phyloP scores from a whole-genome alignment of 31 red algal species.

The Odonthalia washingtoniensis region DNA sequence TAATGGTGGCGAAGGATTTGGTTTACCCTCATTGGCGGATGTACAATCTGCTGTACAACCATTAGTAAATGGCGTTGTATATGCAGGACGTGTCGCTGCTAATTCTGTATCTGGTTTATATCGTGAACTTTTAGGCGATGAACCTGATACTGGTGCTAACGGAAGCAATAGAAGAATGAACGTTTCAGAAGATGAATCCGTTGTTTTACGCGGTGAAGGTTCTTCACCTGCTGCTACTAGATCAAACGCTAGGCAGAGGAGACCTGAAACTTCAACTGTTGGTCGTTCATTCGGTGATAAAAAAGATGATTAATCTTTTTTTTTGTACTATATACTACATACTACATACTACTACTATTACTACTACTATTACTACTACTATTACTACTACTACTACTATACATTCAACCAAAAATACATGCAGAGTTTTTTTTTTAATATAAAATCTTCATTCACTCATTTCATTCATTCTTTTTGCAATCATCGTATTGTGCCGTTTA shows the following conservation, averaged over 20 bases:
- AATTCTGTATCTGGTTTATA: conserved; percentile 46
- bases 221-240: conserved; percentile 3
- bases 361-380: too few relatives aligned
- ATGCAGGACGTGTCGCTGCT: conserved; percentile 54
- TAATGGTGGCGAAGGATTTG: conserved; percentile 12
- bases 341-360: too few relatives aligned
- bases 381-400: too few relatives aligned
- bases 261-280: neutral
- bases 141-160: neutral
- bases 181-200: conserved; percentile 3
- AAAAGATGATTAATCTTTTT: conserved; percentile 27
- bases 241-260: neutral
- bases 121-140: conserved; percentile 35
- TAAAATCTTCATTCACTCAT: too few relatives aligned
- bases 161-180: neutral
- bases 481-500: too few relatives aligned
- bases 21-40: conserved; percentile 51
- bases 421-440: too few relatives aligned
- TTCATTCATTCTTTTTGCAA: too few relatives aligned
- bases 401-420: too few relatives aligned
- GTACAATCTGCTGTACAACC: conserved; percentile 56
- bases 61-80: conserved; percentile 42
- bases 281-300: conserved; percentile 1
- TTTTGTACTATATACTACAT: too few relatives aligned
- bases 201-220: conserved; percentile 25